phyloP scores from a whole-genome alignment of 2,329 filamentous ascomycete species.

The Acarospora socialis region DNA sequence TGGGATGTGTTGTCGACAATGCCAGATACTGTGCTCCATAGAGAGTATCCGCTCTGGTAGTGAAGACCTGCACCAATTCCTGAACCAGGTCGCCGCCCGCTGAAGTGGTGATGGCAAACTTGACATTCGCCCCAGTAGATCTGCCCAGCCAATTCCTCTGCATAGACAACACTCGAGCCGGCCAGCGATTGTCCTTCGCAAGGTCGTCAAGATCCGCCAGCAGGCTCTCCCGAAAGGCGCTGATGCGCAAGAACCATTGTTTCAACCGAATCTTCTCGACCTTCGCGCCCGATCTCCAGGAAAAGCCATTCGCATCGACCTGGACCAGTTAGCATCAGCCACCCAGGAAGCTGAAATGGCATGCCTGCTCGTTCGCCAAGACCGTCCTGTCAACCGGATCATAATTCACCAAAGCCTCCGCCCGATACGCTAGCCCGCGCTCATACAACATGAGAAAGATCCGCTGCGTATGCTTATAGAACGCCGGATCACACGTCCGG shows the following conservation, averaged over 20 bases:
- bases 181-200: slow-evolving; percentile 53
- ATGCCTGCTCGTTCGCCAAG: slow-evolving; percentile 68
- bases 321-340: slow-evolving; percentile 10
- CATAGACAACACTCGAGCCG: slow-evolving; percentile 67
- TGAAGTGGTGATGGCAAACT: slow-evolving; percentile 45
- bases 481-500: slow-evolving; percentile 67
- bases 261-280: slow-evolving; percentile 66
- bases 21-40: slow-evolving; percentile 77
- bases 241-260: slow-evolving; percentile 86
- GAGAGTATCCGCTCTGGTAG: slow-evolving; percentile 74
- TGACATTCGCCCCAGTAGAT: slow-evolving; percentile 57
- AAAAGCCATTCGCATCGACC: slow-evolving; percentile 71
- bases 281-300: slow-evolving; percentile 75
- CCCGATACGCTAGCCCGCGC: slow-evolving; percentile 66
- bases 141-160: slow-evolving; percentile 82
- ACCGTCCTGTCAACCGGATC: slow-evolving; percentile 83
- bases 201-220: slow-evolving; percentile 57
- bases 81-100: slow-evolving; percentile 20
- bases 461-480: slow-evolving; percentile 80
- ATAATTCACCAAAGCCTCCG: slow-evolving; percentile 75
- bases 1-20: slow-evolving; percentile 56
- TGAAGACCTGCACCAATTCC: slow-evolving; percentile 56
- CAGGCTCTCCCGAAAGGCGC: slow-evolving; percentile 58
- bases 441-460: slow-evolving; percentile 67
- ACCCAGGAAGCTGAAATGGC: slow-evolving; percentile 2